Evolutionary conservation across 176 grass and related monocot species (phyloP), one percentile per base, ranked within the genome.

Genomic region (Neostapfia colusana): DNA sequence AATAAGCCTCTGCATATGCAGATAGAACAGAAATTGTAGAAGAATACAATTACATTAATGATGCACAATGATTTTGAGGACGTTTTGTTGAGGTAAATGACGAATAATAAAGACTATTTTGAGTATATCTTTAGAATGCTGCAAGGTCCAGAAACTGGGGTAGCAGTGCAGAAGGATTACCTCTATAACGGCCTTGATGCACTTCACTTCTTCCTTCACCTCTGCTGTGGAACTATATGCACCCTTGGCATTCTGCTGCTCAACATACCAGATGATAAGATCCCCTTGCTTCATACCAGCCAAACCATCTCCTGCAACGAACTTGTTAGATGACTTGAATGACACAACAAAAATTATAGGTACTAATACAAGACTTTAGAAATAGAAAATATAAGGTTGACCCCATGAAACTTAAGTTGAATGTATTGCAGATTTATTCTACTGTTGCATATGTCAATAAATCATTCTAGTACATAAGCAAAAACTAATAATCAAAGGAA

Each of bases 221-320:
- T 99, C 91, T 10, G 78, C 95, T n/a, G 91, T 95, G 28, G 89
- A 90, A 74, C 53, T 72, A 44, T 95, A 99, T 40, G 78, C 75
- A 11, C 91, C 95, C 87, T 92, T 56, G 35, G 88, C 92, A 83
- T 99, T 95, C 84, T 95, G 95, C 62, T 90, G 86, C 58, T 99
- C 91, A 4, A 99, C 92, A 61, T 95, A 95, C 95, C 95, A 99
- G 58, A 91, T 74, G 53, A 99, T 91, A 62, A 99, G 87, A 85
- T 99, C 91, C 57, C 86, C 86, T 90, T 99, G 91, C 55, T 95
- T 99, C 95, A 99, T 99, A 73, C 95, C 95, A 77, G 89, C 85
- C 76, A 99, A 70, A 77, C 85, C 89, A 77, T 88, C 89, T 72
- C 83, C 91, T 99, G 79, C 54, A 71, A 70, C 10, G 18, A 50